Percentiles rank a stretch among this genome's conserved stretches.
These are phyloP conservation scores for Vachellia collinsii DNA, from an alignment of 306 rosid genomes.

Conservation along the genomic window DNA sequence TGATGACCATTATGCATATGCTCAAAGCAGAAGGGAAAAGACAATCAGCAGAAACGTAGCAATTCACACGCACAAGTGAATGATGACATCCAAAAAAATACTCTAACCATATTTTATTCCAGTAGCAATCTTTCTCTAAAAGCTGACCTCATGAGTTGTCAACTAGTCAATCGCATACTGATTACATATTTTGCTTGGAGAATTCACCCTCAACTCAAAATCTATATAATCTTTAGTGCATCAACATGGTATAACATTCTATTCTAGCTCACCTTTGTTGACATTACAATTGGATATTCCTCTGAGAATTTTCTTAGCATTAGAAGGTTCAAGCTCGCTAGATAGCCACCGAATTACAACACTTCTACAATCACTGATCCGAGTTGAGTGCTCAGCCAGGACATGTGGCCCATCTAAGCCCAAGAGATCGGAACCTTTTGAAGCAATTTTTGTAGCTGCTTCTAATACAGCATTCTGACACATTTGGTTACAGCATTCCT, in stretches of 20 bases:
- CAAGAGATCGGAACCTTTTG: conserved; percentile 67
- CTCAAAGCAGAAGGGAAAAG: conserved; percentile 6
- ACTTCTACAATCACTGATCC: conserved; percentile 70
- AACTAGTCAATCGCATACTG: background rate
- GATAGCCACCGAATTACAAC: conserved; percentile 90
- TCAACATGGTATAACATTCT: conserved; percentile 5
- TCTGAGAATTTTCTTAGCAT: conserved; percentile 81
- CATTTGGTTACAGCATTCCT: conserved; percentile 77
- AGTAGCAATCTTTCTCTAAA: background rate
- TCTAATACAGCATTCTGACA: conserved; percentile 91
- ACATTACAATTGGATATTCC: conserved; percentile 86
- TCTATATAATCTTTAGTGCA: background rate
- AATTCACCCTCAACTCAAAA: conserved; percentile 25
- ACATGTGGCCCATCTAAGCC: conserved; percentile 51
- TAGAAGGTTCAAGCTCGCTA: conserved; percentile 77
- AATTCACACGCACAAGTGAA: background rate
- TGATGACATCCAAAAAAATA: background rate
- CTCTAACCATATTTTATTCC: background rate
- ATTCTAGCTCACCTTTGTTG: conserved; percentile 61
- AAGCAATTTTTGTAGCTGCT: conserved; percentile 79
- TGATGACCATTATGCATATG: conserved; percentile 8
- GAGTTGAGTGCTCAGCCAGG: conserved; percentile 58
- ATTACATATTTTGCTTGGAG: conserved; percentile 4
- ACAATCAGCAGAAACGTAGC: background rate
- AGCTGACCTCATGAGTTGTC: background rate